These are phyloP conservation scores for Ottelia alismoides DNA, from an alignment of 106 monocot species.

Conservation along the genomic window DNA sequence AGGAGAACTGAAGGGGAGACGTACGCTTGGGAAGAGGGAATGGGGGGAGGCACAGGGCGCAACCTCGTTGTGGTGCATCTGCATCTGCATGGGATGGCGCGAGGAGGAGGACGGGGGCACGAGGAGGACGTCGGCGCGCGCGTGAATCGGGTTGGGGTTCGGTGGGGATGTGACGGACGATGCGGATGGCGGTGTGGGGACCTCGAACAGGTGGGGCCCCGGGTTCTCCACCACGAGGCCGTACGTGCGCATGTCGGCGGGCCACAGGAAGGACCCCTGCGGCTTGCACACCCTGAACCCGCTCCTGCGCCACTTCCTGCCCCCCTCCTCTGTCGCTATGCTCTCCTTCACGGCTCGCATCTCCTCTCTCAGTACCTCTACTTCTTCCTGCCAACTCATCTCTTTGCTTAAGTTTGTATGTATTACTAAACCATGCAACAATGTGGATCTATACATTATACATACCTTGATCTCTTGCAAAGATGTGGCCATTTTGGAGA, in stretches of 20 bases:
- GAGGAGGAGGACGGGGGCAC: no score
- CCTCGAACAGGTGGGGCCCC: constrained; percentile 6
- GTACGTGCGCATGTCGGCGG: constrained; percentile 19
- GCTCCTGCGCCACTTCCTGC: constrained; percentile 49
- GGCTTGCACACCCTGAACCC: constrained; percentile 90
- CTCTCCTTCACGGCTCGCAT: no score
- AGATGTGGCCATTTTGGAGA: constrained; percentile 14
- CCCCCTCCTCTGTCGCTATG: no score
- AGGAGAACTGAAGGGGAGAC: background rate
- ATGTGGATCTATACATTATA: no score
- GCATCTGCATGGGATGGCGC: constrained; percentile 10
- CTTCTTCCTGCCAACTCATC: no score
- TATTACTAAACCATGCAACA: no score
- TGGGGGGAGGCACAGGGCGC: no score
- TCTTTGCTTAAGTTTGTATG: no score
- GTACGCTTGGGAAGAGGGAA: background rate
- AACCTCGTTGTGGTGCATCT: no score
- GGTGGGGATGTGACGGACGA: constrained; percentile 52
- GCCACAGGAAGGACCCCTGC: constrained; percentile 82
- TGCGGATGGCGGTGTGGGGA: constrained; percentile 55
- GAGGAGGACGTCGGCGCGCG: no score
- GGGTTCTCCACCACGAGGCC: background rate
- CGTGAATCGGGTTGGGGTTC: no score
- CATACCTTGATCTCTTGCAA: constrained; percentile 42
- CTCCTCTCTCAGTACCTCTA: no score